Evolutionary conservation across 169 alveolate genomes (phyloP).

Genomic region (Cryptosporidium ryanae): DNA sequence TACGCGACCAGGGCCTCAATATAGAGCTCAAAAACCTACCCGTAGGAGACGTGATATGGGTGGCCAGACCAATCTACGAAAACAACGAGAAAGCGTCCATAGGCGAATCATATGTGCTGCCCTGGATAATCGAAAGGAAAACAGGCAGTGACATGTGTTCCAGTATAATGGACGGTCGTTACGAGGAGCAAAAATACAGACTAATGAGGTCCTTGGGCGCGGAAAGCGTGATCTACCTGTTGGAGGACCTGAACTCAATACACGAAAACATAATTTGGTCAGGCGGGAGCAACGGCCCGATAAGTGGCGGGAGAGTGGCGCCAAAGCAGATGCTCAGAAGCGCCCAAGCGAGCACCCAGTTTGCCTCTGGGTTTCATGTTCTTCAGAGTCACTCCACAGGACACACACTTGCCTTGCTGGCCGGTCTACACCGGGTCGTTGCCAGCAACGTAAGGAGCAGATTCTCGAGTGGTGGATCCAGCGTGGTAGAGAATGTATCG

Average conservation of each 20-base stretch:
- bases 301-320: conserved; percentile 78
- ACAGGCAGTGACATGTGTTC: conserved; percentile 85
- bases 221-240: conserved; percentile 82
- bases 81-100: conserved; percentile 68
- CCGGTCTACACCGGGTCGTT: conserved; percentile 75
- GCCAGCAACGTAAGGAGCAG: conserved; percentile 50
- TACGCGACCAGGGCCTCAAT: conserved; percentile 35
- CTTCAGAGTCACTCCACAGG: conserved; percentile 80
- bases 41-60: conserved; percentile 69
- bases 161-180: conserved; percentile 85
- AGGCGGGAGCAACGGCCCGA: conserved; percentile 64
- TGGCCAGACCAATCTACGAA: conserved; percentile 56
- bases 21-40: conserved; percentile 64
- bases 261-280: conserved; percentile 71
- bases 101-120: conserved; percentile 81
- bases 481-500: conserved; percentile 40
- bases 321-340: conserved; percentile 75
- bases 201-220: conserved; percentile 82
- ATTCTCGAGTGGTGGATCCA: not conserved
- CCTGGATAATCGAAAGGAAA: conserved; percentile 87
- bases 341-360: conserved; percentile 78
- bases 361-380: conserved; percentile 78
- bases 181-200: conserved; percentile 86
- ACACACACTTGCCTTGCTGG: conserved; percentile 77
- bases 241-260: conserved; percentile 78